phyloP scores from a whole-genome alignment of 257 asterid species.

The Solanum infundibuliforme region DNA sequence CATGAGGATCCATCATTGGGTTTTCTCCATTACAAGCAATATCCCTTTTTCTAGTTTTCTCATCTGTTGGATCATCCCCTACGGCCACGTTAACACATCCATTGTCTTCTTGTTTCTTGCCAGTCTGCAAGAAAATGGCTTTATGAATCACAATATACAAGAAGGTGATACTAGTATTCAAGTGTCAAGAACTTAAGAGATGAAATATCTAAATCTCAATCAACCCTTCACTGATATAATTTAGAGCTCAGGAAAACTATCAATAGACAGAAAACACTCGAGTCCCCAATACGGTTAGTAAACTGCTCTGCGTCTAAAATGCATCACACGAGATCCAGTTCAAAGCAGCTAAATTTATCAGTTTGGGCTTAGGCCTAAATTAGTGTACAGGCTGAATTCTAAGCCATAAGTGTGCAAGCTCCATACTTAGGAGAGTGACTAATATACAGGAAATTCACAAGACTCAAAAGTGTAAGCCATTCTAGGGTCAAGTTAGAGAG shows the following conservation, averaged over 20 bases:
- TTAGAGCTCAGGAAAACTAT: neutral
- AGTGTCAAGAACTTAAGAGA: neutral
- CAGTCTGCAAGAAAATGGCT: constrained; percentile 25
- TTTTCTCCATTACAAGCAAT: constrained; percentile 24
- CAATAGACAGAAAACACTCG: neutral
- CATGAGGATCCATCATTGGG: constrained; percentile 70
- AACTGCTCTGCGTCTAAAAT: neutral
- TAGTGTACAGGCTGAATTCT: neutral
- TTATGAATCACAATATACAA: neutral
- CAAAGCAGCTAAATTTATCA: neutral
- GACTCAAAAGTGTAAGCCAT: neutral
- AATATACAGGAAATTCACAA: neutral
- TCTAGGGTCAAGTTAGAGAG: neutral
- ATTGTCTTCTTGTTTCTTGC: constrained; percentile 27
- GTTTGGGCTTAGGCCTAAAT: neutral
- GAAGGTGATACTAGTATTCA: neutral
- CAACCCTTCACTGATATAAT: neutral
- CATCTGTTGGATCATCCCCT: constrained; percentile 16
- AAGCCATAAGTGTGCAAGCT: neutral
- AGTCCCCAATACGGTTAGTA: neutral
- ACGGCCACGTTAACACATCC: constrained; percentile 11
- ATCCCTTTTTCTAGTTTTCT: constrained; percentile 15
- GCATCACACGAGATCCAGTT: neutral
- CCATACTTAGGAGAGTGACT: neutral
- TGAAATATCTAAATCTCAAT: neutral